Evolutionary conservation across 257 asterid species (phyloP), one percentile per base, ranked within the genome.

Genomic region (Solanum piurae): DNA sequence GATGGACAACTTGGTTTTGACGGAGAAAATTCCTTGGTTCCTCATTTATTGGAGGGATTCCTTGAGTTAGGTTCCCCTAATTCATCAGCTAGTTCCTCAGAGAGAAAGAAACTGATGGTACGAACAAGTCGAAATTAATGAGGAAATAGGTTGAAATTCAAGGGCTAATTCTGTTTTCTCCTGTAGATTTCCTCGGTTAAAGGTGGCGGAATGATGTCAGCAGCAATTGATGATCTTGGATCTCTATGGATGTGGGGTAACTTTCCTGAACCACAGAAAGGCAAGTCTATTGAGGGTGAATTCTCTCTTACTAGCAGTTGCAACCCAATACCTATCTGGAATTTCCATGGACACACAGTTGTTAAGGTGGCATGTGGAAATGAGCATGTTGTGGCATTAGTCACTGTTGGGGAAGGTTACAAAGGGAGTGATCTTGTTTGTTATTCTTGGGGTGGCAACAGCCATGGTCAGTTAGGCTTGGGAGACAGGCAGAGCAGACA

Each of bases 171-270:
- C 68, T 80, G n/a, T 21, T 86, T 87, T 73, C 84, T 55, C n/a
- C 89, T 86, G 86, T 92, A 96, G 99, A 92, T 95, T 85, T 90
- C 94, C 75, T 93, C 96, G 3, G 86, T 96, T 36, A 91, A 91
- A 90, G 98, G 98, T 49, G 98, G 99, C 69, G 98, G 97, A 83
- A 96, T 96, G 99, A 94, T 95, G 95, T 96, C 99, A 25, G 85
- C 94, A 64, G 98, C 99, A 36, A 94, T 96, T 37, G 98, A 95
- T 90, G 88, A 87, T 89, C 93, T 88, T 18, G 99, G 98, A 27
- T 90, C 93, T 12, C 88, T 95, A 34, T 96, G 99, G 99, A 93
- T 95, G 89, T 96, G 99, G 98, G 99, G 98, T 36, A 95, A 94
- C 82, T 94, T 92, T 82, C 97, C 98, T 52, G 87, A 92, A 85